These are phyloP conservation scores for Pezicula carpinea DNA, from an alignment of 2,329 filamentous ascomycete genomes.

Conservation along the genomic window DNA sequence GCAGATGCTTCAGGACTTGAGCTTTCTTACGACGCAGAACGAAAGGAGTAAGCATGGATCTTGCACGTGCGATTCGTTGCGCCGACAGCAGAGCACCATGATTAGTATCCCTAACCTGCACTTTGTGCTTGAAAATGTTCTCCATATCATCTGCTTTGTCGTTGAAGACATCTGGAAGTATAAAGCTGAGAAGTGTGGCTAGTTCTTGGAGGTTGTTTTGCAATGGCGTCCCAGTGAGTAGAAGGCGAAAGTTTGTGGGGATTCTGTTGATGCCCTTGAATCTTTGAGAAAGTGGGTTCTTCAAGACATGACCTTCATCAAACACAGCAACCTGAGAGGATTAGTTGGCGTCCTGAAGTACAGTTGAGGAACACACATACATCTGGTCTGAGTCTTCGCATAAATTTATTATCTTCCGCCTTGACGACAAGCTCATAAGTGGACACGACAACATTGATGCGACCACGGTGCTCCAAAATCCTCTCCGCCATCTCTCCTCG, in stretches of 20 bases:
- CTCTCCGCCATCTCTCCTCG: conserved; percentile 63
- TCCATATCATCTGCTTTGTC: conserved; percentile 74
- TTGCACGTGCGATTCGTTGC: conserved; percentile 80
- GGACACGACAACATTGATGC: conserved; percentile 68
- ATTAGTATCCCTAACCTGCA: conserved; percentile 72
- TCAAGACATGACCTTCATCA: conserved; percentile 91
- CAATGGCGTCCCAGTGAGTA: conserved; percentile 86
- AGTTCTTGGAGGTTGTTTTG: conserved; percentile 95
- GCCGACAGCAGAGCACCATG: conserved; percentile 81
- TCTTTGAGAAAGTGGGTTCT: conserved; percentile 78
- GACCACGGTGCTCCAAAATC: conserved; percentile 57
- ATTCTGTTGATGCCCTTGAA: conserved; percentile 79
- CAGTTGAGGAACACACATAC: conserved; percentile 26
- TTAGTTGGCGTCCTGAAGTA: conserved; percentile 10
- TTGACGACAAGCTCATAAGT: conserved; percentile 62
- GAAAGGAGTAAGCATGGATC: conserved; percentile 91
- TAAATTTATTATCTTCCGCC: conserved; percentile 57
- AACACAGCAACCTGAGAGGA: conserved; percentile 52
- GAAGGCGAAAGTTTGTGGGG: conserved; percentile 73
- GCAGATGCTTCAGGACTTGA: conserved; percentile 81
- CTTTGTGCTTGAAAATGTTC: conserved; percentile 87
- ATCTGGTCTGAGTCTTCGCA: conserved; percentile 50
- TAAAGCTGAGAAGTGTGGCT: conserved; percentile 85
- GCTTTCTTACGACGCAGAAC: conserved; percentile 91
- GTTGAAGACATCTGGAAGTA: conserved; percentile 80